Evolutionary conservation across 768 basidiomycete genomes (phyloP).

Genomic region (Mrakia hoshinonis): DNA sequence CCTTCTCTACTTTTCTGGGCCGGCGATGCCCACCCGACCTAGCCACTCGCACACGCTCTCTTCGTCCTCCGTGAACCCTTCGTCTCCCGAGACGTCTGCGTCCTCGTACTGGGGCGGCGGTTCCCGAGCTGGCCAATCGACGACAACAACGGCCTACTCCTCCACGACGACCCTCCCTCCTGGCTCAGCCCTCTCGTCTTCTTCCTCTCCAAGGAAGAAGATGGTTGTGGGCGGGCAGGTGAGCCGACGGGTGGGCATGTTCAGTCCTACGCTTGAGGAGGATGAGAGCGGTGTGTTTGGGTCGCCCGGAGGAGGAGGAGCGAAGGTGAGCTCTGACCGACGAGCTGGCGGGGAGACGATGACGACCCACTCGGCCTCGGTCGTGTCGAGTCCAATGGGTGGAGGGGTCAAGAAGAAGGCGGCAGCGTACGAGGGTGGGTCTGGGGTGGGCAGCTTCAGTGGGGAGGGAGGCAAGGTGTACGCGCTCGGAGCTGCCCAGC

Average conservation of each 20-base stretch:
- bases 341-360: neutral
- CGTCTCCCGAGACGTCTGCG: neutral
- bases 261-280: slow-evolving; percentile 26
- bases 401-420: neutral
- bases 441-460: neutral
- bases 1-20: neutral
- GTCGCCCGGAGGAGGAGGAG: neutral
- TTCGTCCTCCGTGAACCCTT: neutral
- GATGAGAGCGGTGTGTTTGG: slow-evolving; percentile 21
- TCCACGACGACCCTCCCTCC: slow-evolving; percentile 9
- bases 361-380: neutral
- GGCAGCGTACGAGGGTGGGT: slow-evolving; percentile 1
- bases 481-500: neutral
- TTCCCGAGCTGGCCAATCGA: neutral
- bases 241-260: neutral
- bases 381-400: neutral
- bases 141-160: neutral
- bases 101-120: neutral
- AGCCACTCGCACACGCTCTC: neutral
- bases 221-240: neutral
- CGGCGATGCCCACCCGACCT: neutral
- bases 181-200: neutral
- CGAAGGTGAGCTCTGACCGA: neutral
- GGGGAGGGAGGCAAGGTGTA: neutral
- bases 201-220: neutral